Evolutionary conservation across 176 grass and related monocot genomes (phyloP), one percentile per base, ranked within the genome.

Genomic region (Triticum monococcum): DNA sequence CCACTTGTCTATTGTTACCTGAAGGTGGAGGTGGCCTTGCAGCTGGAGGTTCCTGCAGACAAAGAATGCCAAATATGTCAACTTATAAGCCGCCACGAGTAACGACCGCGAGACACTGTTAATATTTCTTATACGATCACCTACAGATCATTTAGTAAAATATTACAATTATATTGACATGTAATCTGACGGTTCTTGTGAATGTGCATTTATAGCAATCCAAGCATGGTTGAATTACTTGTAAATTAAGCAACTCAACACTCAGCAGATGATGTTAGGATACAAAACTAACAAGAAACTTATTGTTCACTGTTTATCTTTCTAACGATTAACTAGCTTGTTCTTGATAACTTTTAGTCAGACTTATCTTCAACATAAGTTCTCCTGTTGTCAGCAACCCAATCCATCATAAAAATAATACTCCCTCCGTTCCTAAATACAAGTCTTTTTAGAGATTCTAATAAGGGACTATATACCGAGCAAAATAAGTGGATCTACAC

Each of bases 1-100:
- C 68, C 25, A 69, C 68, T 63, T 57, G 70, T 72, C 62, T 71
- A 62, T 45, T 43, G 54, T 54, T 81, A 72, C 60, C 31, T 86
- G 48, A 80, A 80, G 79, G 48, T 28, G 71, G 22, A 84, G 79
- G 23, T 28, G 77, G 16, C 14, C 59, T 83, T 82, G 75, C 62
- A 80, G 74, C 84, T 80, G 62, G 83, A 86, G 87, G 56, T 81
- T 71, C 77, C 86, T 88, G 82, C 25, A 73, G 56, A 50, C 72
- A 81, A 91, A 85, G 71, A 40, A 46, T 64, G 62, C n/a, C 74
- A 52, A 65, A 24, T 26, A 82, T 83, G 59, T 84, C 48, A 86
- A 12, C 25, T 86, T 75, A 80, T 80, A 61, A 50, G 23, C 40
- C 76, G 31, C 22, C 62, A 81, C 46, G 32, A 78, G 68, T 57